These are phyloP conservation scores for Aeminium ludgeri DNA, from an alignment of 495 filamentous ascomycete genomes.

Conservation along the genomic window DNA sequence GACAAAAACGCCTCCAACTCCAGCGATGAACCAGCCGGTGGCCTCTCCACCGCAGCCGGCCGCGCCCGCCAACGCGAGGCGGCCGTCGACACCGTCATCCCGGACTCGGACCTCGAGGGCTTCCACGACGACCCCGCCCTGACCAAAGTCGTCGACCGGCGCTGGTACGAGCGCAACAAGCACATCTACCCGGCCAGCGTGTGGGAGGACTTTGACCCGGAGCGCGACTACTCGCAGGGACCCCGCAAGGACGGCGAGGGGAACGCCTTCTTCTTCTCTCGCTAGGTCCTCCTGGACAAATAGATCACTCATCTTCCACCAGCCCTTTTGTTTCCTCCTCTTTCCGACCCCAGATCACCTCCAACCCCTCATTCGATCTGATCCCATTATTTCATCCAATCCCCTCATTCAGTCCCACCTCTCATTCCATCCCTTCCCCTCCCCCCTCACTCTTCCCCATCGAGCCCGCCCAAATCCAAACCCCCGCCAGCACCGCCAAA, in stretches of 20 bases:
- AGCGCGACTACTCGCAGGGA: conserved; percentile 65
- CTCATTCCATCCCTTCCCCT: too few species aligned
- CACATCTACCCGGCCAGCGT: conserved; percentile 93
- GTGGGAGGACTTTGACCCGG: conserved; percentile 90
- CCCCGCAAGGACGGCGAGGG: conserved; percentile 69
- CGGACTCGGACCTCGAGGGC: conserved; percentile 48
- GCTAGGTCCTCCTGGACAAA: too few species aligned
- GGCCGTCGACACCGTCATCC: conserved; percentile 1
- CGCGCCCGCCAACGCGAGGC: conserved; percentile 11
- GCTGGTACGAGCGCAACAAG: conserved; percentile 96
- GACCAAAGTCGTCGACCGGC: conserved; percentile 88
- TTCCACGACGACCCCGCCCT: conserved; percentile 58
- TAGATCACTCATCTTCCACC: too few species aligned
- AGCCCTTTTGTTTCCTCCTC: too few species aligned
- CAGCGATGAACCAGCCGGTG: conserved; percentile 2
- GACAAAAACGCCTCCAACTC: neutral
- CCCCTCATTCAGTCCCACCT: too few species aligned
- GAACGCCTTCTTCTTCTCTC: conserved; percentile 93
- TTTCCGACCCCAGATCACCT: too few species aligned
- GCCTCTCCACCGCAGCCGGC: conserved; percentile 24
- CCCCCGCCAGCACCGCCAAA: conserved; percentile 1
- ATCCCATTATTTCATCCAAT: too few species aligned
- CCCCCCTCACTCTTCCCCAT: too few species aligned
- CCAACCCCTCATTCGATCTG: too few species aligned
- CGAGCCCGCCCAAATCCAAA: too few species aligned